Conservation (phyloP, 257 asterid genomes). For the Lantana camara region DNA sequence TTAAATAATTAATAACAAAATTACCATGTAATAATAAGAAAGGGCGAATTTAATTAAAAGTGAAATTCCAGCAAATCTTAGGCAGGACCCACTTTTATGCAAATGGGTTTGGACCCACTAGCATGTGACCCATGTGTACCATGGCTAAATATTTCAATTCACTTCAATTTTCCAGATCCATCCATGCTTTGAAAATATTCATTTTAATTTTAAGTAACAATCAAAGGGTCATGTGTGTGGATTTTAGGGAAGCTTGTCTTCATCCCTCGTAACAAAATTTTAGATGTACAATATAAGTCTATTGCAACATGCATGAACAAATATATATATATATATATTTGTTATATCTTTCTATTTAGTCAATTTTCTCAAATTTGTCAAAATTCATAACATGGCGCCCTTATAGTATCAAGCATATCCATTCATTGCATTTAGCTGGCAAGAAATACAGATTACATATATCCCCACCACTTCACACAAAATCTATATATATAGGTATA, state of each 20-base stretch:
- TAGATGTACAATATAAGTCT: slow-evolving; percentile 3
- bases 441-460: too few relatives aligned
- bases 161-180: slow-evolving; percentile 34
- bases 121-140: slow-evolving; percentile 66
- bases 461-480: too few relatives aligned
- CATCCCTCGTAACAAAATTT: slow-evolving; percentile 37
- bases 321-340: too few relatives aligned
- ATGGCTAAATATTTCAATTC: slow-evolving; percentile 14
- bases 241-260: slow-evolving; percentile 34
- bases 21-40: too few relatives aligned
- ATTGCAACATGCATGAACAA: too few relatives aligned
- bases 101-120: slow-evolving; percentile 34
- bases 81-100: slow-evolving; percentile 20
- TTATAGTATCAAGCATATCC: background rate
- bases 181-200: background rate
- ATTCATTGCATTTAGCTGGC: slow-evolving; percentile 24
- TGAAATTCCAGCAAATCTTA: slow-evolving; percentile 29
- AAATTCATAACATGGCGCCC: slow-evolving; percentile 27
- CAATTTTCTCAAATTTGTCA: slow-evolving; percentile 13
- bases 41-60: background rate
- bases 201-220: background rate
- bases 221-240: slow-evolving; percentile 33
- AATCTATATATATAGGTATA: too few relatives aligned
- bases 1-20: too few relatives aligned
- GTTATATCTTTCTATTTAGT: slow-evolving; percentile 12